Evolutionary conservation across 306 rosid genomes (phyloP).

Genomic region (Ormosia emarginata): DNA sequence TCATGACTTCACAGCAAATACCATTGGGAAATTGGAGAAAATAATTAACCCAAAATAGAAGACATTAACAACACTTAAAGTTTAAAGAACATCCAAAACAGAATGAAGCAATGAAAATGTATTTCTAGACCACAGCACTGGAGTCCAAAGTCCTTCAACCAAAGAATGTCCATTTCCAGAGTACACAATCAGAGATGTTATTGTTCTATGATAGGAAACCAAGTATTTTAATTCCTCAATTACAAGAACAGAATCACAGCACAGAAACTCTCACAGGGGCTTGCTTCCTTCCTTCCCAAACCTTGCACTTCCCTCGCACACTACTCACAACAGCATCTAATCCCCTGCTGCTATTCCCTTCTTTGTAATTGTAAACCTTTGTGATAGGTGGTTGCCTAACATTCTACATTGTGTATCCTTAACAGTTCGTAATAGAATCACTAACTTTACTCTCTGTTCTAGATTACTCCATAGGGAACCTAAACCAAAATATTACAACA

Average conservation of each 20-base stretch:
- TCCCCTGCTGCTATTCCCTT: too few relatives aligned
- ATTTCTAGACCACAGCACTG: not conserved
- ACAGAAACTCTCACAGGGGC: not conserved
- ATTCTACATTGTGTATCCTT: not conserved
- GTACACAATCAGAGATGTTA: not conserved
- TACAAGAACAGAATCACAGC: not conserved
- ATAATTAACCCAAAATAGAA: not conserved
- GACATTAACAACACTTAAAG: not conserved
- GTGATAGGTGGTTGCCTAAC: too few relatives aligned
- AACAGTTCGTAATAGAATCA: not conserved
- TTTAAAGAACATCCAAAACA: not conserved
- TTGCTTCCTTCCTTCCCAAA: not conserved
- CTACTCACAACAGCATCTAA: too few relatives aligned
- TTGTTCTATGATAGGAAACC: not conserved
- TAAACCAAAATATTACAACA: not conserved
- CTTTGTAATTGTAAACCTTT: too few relatives aligned
- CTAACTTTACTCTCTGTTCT: not conserved
- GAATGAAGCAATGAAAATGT: not conserved
- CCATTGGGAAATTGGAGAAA: not conserved
- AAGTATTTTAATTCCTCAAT: not conserved
- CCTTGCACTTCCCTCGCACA: too few relatives aligned
- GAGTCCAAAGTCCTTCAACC: not conserved
- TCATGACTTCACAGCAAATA: not conserved
- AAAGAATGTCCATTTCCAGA: not conserved
- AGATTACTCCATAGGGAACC: slow-evolving; percentile 1